Evolutionary conservation across 164 flowering plant genomes (phyloP).

Genomic region (Tetrastigma voinierianum): DNA sequence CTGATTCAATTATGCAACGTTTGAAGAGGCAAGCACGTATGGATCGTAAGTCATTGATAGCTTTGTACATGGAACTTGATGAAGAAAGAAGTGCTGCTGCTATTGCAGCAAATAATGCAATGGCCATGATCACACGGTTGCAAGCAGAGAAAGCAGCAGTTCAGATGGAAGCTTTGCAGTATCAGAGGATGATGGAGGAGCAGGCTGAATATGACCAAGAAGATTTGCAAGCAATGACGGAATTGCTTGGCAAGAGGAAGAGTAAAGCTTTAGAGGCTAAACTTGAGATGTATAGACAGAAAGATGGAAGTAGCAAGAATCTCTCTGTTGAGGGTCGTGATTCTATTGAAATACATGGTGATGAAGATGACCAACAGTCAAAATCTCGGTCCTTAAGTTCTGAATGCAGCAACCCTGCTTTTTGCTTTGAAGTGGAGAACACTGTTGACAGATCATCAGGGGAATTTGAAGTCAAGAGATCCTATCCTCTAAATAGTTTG

Average conservation of each 20-base stretch:
- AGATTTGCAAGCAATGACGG: conserved; percentile 42
- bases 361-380: conserved; percentile 18
- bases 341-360: neutral
- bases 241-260: conserved; percentile 37
- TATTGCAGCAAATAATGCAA: conserved; percentile 51
- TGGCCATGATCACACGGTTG: conserved; percentile 63
- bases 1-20: conserved; percentile 35
- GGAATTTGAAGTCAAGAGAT: too few relatives aligned
- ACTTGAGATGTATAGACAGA: conserved; percentile 35
- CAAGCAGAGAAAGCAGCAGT: conserved; percentile 59
- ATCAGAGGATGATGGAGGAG: conserved; percentile 64
- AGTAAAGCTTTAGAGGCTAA: conserved; percentile 42
- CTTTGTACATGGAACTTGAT: conserved; percentile 46
- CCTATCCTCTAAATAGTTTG: too few relatives aligned
- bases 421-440: conserved; percentile 5
- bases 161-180: conserved; percentile 57
- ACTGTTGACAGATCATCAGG: too few relatives aligned
- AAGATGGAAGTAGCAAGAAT: conserved; percentile 21
- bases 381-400: conserved; percentile 28
- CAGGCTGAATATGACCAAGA: conserved; percentile 65
- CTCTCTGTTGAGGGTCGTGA: conserved; percentile 9
- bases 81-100: conserved; percentile 56
- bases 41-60: conserved; percentile 42
- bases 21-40: conserved; percentile 38
- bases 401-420: conserved; percentile 24